Conservation (phyloP, 148 eudicot genomes). For the Chenopodium suecicum region DNA sequence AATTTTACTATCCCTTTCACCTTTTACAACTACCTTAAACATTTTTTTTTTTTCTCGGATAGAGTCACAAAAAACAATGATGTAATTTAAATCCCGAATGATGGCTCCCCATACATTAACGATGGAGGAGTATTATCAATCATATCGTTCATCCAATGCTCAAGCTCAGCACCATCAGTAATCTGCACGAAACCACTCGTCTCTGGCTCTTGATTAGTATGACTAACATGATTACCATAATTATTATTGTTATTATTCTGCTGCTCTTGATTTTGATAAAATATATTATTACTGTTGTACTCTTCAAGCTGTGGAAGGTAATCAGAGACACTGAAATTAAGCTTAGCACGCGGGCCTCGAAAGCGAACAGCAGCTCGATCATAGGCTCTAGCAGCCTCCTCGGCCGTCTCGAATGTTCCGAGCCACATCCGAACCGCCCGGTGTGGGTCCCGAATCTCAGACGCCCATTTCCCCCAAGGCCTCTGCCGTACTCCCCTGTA, state of each 20-base stretch:
- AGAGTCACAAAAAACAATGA: not conserved
- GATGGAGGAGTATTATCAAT: conserved; percentile 23
- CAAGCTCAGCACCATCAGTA: conserved; percentile 26
- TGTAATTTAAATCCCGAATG: not conserved
- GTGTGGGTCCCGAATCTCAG: not conserved
- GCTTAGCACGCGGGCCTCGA: conserved; percentile 30
- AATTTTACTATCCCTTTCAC: not conserved
- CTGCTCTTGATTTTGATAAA: not conserved
- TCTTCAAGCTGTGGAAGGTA: conserved; percentile 20
- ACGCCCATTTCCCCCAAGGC: not conserved
- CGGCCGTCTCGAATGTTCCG: not conserved
- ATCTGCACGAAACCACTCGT: conserved; percentile 21
- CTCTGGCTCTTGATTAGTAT: not conserved
- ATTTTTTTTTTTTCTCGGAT: no score
- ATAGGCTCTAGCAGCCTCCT: not conserved
- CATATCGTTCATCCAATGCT: conserved; percentile 39
- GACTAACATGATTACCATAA: not conserved
- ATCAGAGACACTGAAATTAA: conserved; percentile 45
- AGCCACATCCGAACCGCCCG: not conserved
- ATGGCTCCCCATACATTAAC: not conserved
- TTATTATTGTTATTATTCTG: not conserved
- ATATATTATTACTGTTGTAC: not conserved
- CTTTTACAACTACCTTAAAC: no score
- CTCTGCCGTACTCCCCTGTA: not conserved
- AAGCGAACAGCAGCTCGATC: not conserved